Evolutionary conservation across 1,284 basidiomycete species (phyloP).

Genomic region (Kwoniella shivajii): DNA sequence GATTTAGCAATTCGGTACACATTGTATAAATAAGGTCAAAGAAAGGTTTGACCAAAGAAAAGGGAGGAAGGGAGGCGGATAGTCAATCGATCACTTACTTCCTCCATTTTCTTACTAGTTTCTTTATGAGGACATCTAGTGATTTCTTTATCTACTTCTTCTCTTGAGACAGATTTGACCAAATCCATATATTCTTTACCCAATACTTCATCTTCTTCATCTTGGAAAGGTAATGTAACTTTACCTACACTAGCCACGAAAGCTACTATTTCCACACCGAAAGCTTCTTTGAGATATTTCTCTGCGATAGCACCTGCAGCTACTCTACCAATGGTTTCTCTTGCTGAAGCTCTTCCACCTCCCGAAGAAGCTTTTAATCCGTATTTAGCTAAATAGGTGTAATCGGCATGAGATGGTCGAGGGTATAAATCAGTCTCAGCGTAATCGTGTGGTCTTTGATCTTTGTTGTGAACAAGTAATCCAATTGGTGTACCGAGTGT

Average conservation of each 20-base stretch:
- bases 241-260: constrained; percentile 97
- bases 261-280: constrained; percentile 92
- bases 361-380: constrained; percentile 96
- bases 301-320: constrained; percentile 98
- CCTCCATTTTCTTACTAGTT: constrained; percentile 86
- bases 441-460: constrained; percentile 98
- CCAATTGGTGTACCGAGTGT: constrained; percentile 97
- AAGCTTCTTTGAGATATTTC: constrained; percentile 85
- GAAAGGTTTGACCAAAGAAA: no score
- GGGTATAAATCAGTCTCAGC: constrained; percentile 97
- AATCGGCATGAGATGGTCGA: constrained; percentile 96
- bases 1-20: not conserved
- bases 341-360: constrained; percentile 89
- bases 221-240: constrained; percentile 68
- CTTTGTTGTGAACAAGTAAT: constrained; percentile 94
- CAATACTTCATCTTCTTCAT: constrained; percentile 75
- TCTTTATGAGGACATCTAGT: constrained; percentile 90
- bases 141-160: constrained; percentile 80
- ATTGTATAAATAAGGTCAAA: not conserved
- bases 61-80: no score
- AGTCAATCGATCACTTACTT: constrained; percentile 62
- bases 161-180: constrained; percentile 77
- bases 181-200: constrained; percentile 81
- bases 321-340: constrained; percentile 97
- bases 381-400: constrained; percentile 97